Evolutionary conservation across 2,329 filamentous ascomycete species (phyloP).

Genomic region (Colletotrichum sp.): DNA sequence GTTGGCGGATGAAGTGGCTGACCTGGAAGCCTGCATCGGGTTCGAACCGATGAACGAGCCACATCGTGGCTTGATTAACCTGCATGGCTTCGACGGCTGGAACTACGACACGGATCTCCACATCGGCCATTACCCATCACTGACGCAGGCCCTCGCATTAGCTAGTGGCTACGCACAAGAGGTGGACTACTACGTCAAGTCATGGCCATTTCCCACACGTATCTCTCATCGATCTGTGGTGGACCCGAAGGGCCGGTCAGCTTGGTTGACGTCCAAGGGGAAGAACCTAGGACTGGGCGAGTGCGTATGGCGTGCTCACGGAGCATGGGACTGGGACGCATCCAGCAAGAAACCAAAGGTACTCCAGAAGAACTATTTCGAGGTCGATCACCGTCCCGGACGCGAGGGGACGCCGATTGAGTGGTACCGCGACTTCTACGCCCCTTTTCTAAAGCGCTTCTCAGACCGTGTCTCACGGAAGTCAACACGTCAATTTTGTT

Average conservation of each 20-base stretch:
- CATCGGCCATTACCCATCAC: constrained; percentile 42
- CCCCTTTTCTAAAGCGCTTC: constrained; percentile 42
- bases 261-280: constrained; percentile 30
- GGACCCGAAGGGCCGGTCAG: constrained; percentile 41
- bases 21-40: constrained; percentile 40
- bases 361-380: constrained; percentile 38
- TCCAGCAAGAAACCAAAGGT: constrained; percentile 30
- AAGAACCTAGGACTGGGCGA: constrained; percentile 32
- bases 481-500: constrained; percentile 33
- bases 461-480: constrained; percentile 36
- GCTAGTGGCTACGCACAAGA: constrained; percentile 42
- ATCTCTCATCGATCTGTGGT: constrained; percentile 37
- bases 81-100: constrained; percentile 42
- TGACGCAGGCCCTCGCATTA: constrained; percentile 42
- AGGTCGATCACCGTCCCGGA: constrained; percentile 40
- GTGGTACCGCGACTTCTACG: constrained; percentile 48
- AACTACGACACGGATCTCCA: constrained; percentile 48
- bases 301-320: constrained; percentile 44
- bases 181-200: constrained; percentile 43
- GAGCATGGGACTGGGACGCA: constrained; percentile 41
- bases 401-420: constrained; percentile 38
- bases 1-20: constrained; percentile 34
- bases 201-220: constrained; percentile 45
- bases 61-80: constrained; percentile 43
- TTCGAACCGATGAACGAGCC: constrained; percentile 49